Conservation (phyloP, 1,284 basidiomycete species). For the Sphaerobolus stellatus region DNA sequence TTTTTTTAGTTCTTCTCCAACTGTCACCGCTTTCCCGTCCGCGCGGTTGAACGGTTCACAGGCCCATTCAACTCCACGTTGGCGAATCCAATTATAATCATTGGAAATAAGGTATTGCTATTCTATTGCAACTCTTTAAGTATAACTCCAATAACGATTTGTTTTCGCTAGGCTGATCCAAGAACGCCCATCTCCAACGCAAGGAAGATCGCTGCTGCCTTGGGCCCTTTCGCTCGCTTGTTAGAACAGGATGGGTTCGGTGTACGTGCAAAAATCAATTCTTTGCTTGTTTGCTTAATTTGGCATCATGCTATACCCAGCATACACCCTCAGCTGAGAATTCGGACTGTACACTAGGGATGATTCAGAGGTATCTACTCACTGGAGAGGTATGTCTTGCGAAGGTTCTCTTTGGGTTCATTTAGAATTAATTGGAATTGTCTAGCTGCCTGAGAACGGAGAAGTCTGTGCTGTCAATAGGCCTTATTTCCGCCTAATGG, state of each 20-base stretch:
- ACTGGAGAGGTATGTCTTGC: neutral
- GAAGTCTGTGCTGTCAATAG: neutral
- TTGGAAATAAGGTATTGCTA: slow-evolving; percentile 17
- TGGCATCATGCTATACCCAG: no score
- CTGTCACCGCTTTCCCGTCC: slow-evolving; percentile 4
- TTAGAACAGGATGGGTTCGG: slow-evolving; percentile 22
- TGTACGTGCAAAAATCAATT: no score
- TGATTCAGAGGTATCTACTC: neutral
- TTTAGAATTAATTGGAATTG: neutral
- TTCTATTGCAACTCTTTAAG: neutral
- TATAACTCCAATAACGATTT: neutral
- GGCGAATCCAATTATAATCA: slow-evolving; percentile 27
- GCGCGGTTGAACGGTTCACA: slow-evolving; percentile 33
- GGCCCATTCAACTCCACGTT: slow-evolving; percentile 31
- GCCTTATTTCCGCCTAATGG: neutral
- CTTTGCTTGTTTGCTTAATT: no score
- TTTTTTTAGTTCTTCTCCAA: neutral
- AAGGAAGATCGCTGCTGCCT: slow-evolving; percentile 13
- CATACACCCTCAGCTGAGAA: neutral
- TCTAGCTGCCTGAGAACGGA: neutral
- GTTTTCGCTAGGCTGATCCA: slow-evolving; percentile 16
- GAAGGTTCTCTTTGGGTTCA: neutral
- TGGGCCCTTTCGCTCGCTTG: slow-evolving; percentile 18
- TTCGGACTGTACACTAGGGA: neutral
- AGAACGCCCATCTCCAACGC: slow-evolving; percentile 21